Conservation (phyloP, 2,329 filamentous ascomycete genomes). For the Aspergillus pseudoviridinutans region DNA sequence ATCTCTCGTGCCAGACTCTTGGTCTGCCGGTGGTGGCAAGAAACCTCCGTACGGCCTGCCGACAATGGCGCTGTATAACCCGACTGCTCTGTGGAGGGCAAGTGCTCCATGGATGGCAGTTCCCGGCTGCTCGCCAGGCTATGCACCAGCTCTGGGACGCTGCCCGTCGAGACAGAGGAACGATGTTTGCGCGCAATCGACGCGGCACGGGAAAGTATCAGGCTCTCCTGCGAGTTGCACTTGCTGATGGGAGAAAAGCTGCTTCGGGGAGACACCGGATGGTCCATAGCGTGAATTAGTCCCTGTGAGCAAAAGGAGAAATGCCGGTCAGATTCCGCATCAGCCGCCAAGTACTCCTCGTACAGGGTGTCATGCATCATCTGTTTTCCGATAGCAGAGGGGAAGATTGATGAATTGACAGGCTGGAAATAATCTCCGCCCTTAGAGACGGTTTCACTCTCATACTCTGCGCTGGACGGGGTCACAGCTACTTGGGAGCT, state of each 20-base stretch:
- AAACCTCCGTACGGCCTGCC: constrained; percentile 18
- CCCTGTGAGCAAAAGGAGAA: constrained; percentile 44
- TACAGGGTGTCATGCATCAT: constrained; percentile 34
- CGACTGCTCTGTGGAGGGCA: constrained; percentile 18
- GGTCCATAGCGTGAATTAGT: constrained; percentile 38
- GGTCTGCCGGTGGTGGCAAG: constrained; percentile 32
- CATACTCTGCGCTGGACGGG: constrained; percentile 26
- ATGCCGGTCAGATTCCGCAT: constrained; percentile 46
- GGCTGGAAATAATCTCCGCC: constrained; percentile 30
- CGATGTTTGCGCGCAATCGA: constrained; percentile 46
- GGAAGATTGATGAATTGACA: constrained; percentile 28
- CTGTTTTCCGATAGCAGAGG: constrained; percentile 28
- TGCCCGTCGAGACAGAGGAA: constrained; percentile 44
- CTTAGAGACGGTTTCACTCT: constrained; percentile 21
- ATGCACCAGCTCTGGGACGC: constrained; percentile 43
- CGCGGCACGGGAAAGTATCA: constrained; percentile 49
- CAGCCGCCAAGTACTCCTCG: constrained; percentile 41
- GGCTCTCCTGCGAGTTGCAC: constrained; percentile 55
- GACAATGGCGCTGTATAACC: constrained; percentile 2
- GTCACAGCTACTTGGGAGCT: constrained; percentile 27
- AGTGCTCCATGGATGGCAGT: constrained; percentile 23
- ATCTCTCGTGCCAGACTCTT: constrained; percentile 35
- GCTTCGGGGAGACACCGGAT: constrained; percentile 41
- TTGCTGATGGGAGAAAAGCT: constrained; percentile 53
- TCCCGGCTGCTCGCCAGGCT: constrained; percentile 41